These are phyloP conservation scores for Nitzschia putrida DNA, from an alignment of 108 stramenopile species.

Conservation along the genomic window DNA sequence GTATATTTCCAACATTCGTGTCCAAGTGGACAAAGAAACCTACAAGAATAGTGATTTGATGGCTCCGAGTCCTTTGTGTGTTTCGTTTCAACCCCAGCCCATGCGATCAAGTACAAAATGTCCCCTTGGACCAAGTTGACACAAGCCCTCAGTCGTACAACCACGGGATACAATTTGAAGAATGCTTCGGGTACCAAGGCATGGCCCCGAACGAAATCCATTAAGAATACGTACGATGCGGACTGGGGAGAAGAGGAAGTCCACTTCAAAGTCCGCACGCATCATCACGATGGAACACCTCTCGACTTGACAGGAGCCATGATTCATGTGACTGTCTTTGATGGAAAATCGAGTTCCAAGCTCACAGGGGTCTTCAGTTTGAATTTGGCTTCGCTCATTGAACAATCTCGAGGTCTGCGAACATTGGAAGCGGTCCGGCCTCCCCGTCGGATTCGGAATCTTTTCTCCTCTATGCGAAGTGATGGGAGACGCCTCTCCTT, in stretches of 20 bases:
- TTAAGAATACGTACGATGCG: slow-evolving; percentile 27
- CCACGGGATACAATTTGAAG: not conserved
- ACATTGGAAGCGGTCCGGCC: not conserved
- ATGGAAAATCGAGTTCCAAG: slow-evolving; percentile 20
- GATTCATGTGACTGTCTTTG: slow-evolving; percentile 34
- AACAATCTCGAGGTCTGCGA: slow-evolving; percentile 7
- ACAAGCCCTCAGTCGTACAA: slow-evolving; percentile 2
- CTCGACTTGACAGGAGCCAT: slow-evolving; percentile 51
- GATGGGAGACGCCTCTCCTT: too few species aligned
- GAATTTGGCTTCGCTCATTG: slow-evolving; percentile 39
- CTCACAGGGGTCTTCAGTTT: slow-evolving; percentile 36
- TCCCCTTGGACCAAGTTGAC: slow-evolving; percentile 5
- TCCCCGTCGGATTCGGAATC: too few species aligned
- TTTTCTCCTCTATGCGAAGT: too few species aligned
- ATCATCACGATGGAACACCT: slow-evolving; percentile 30
- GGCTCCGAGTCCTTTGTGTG: slow-evolving; percentile 37
- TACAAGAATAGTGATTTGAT: slow-evolving; percentile 2
- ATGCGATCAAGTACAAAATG: slow-evolving; percentile 19
- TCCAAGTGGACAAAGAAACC: slow-evolving; percentile 17
- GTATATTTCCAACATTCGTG: slow-evolving; percentile 35
- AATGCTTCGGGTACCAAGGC: slow-evolving; percentile 4
- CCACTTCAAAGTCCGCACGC: slow-evolving; percentile 31
- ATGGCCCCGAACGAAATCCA: slow-evolving; percentile 37
- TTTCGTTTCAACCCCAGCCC: slow-evolving; percentile 38
- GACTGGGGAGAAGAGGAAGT: slow-evolving; percentile 38